Base-by-base conservation (phyloP, 2,329 filamentous ascomycete genomes). In the Cytospora paraplurivora region DNA sequence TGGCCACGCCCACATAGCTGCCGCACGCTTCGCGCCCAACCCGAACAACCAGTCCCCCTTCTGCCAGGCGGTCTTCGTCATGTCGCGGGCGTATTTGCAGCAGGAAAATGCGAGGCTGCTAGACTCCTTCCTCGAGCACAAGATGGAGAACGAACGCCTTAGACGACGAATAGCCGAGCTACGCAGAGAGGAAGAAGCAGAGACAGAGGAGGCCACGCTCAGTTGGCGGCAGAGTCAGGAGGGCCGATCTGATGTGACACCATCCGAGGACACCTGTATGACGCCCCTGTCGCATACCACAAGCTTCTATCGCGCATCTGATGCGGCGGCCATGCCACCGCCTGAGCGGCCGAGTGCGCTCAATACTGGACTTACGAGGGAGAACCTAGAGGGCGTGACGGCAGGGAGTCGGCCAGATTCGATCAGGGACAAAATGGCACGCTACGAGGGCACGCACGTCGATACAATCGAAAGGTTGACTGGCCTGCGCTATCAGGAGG, bases 381-480 rank as follows among this genome's bases (percentile, higher is more conserved):
- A 94, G 73, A 93, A 94, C 67, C 82, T 95, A 3, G 91, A 94
- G 73, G 89, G 90, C 66, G 86, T 86, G 13, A 83, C 84, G 27
- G 86, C 85, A 1, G 85, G 84, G 21, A 87, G 80, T 69, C 84
- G 84, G 57, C 84, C 88, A 1, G 92, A 96, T 71, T 92, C 89
- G 58, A 89, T 93, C 66, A 85, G 87, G 58, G 92, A 96, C 69
- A 95, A 93, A 75, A 93, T 93, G 88, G 89, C 89, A 7, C 85
- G 90, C 52, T 92, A 91, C 70, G 92, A 96, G 71, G 88, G 87
- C 4, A 88, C 74, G 0, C 91, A 94, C 70, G 86, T 92, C 6
- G 92, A 97, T 68, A 92, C 89, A 0, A 96, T 98, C 67, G 93
- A 97, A 75, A 92, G 97, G 85, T 82, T 97, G 66, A 98, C 94